Evolutionary conservation across 2,329 filamentous ascomycete genomes (phyloP).

Genomic region (Paecilomyces sp.): DNA sequence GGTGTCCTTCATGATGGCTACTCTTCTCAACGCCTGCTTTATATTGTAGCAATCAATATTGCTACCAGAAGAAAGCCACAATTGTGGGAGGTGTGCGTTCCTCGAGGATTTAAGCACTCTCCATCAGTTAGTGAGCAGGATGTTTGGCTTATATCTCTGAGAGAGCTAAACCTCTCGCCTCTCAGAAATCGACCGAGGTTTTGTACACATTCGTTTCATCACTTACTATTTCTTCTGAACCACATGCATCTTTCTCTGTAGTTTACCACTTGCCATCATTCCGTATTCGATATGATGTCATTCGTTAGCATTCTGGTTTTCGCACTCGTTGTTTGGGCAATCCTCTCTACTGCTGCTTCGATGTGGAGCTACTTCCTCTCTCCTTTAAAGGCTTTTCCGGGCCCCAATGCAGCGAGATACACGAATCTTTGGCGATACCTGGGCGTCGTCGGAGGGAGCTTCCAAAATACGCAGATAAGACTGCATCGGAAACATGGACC

Average conservation of each 20-base stretch:
- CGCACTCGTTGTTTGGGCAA: neutral
- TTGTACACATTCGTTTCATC: neutral
- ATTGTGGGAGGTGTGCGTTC: neutral
- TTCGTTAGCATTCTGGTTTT: neutral
- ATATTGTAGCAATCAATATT: neutral
- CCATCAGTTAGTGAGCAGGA: neutral
- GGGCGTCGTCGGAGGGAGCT: neutral
- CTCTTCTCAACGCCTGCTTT: neutral
- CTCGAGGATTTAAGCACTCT: neutral
- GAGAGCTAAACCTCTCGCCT: neutral
- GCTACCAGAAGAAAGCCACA: neutral
- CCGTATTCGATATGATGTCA: neutral
- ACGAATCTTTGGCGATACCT: neutral
- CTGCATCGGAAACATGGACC: constrained; percentile 6
- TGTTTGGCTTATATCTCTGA: neutral
- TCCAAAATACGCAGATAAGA: neutral
- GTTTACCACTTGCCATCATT: neutral
- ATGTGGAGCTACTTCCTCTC: neutral
- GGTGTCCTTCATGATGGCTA: neutral
- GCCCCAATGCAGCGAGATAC: constrained; percentile 1
- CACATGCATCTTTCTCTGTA: neutral
- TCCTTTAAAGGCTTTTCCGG: neutral
- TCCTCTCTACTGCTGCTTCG: neutral
- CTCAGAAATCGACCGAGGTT: neutral
- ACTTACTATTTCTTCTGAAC: neutral